phyloP scores from a whole-genome alignment of 805 yeast species.

The Ogataea parapolymorpha region DNA sequence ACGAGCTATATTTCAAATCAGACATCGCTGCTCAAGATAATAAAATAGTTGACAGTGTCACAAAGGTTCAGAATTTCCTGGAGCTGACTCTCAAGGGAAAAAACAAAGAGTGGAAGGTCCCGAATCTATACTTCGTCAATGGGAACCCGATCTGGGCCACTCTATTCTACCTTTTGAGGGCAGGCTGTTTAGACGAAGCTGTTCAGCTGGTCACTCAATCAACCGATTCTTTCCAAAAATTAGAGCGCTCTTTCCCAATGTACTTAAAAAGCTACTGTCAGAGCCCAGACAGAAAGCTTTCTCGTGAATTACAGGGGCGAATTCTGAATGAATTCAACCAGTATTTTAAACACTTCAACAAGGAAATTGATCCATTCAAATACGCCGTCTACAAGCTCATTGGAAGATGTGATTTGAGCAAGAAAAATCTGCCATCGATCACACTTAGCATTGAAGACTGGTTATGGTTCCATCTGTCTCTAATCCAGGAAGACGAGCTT shows the following conservation, averaged over 20 bases:
- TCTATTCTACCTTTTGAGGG: slow-evolving; percentile 76
- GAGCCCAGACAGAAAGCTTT: slow-evolving; percentile 50
- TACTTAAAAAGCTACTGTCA: slow-evolving; percentile 71
- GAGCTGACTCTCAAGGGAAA: slow-evolving; percentile 43
- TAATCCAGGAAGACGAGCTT: slow-evolving; percentile 55
- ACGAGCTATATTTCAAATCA: slow-evolving; percentile 53
- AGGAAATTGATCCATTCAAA: slow-evolving; percentile 82
- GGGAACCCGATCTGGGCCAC: slow-evolving; percentile 94
- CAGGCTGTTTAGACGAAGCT: slow-evolving; percentile 81
- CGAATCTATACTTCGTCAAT: slow-evolving; percentile 64
- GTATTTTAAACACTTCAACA: slow-evolving; percentile 60
- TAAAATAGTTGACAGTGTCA: slow-evolving; percentile 49
- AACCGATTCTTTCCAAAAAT: slow-evolving; percentile 71
- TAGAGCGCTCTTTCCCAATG: slow-evolving; percentile 79
- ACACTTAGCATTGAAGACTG: slow-evolving; percentile 88
- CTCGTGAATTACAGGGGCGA: slow-evolving; percentile 65
- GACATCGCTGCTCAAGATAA: slow-evolving; percentile 22
- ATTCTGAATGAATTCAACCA: slow-evolving; percentile 80
- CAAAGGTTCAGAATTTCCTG: slow-evolving; percentile 65
- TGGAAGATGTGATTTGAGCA: slow-evolving; percentile 80
- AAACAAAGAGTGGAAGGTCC: slow-evolving; percentile 43
- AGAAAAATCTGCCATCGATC: slow-evolving; percentile 62
- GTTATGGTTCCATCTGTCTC: slow-evolving; percentile 89
- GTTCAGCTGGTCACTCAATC: slow-evolving; percentile 61
- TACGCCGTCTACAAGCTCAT: slow-evolving; percentile 86